Evolutionary conservation across 768 basidiomycete genomes (phyloP), one percentile per base, ranked within the genome.

Genomic region (Kwoniella europaea): DNA sequence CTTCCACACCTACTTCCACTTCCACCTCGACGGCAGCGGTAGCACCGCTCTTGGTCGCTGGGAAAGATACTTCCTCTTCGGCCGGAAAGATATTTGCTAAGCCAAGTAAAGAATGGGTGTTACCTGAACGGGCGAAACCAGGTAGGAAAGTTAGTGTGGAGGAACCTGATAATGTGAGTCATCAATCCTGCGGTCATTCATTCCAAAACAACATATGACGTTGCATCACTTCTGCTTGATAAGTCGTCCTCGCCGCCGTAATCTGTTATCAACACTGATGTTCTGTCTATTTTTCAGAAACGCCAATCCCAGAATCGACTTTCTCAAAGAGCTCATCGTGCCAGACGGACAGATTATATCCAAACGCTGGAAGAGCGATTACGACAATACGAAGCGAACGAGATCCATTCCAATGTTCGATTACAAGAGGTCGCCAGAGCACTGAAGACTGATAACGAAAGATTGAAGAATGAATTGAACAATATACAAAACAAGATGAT

Each of bases 51-150:
- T 0, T 58, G 52, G 60, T 66, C 13, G 35, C 65, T 0, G 68
- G 75, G 3, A 82, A 82, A 67, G 82, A 82, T 55, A 82, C 79
- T 0, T 81, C 79, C 12, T 81, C 79, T 0, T 82, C 81, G 1
- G 68, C 79, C 13, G 82, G 82, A 2, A 78, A 76, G 56, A 74
- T 83, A 12, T 83, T 82, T 69, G 82, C 81, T 2, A 80, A 79
- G 57, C 80, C 82, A 9, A 79, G 73, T 41, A 82, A 82, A 42
- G 80, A 83, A 67, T 83, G 82, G 82, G 81, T 83, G 1, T 53
- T 83, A n/a, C 82, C 82, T 27, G 79, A 83, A 59, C 68, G 82
- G 6, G 81, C 82, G 1, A 83, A 83, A 64, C 82, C 82, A 1
- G 82, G 82, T 16, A 66, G 82, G 42, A 83, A 83, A 58, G 76